Percentiles rank a stretch among this genome's conserved stretches.
Evolutionary conservation across 306 rosid genomes (phyloP).

Genomic region (Fagus crenata): DNA sequence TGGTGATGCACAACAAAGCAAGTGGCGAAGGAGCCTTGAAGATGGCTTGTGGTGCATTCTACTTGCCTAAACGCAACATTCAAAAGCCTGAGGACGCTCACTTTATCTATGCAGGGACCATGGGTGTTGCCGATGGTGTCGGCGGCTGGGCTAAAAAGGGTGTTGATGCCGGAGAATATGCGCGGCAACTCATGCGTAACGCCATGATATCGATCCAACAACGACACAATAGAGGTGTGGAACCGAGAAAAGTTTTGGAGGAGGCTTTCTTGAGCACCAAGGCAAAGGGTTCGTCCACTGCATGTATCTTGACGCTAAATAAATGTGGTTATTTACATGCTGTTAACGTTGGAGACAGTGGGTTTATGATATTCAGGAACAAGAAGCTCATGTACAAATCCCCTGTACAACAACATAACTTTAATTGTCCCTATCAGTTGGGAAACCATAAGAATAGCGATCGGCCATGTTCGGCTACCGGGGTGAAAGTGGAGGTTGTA

Average conservation of each 20-base stretch:
- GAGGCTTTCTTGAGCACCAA: conserved; percentile 9
- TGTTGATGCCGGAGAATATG: conserved; percentile 1
- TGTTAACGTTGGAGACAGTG: conserved; percentile 28
- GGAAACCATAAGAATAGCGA: background rate
- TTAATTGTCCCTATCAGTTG: conserved; percentile 17
- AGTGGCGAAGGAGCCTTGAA: background rate
- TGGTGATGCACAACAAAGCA: no score
- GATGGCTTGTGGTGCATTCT: background rate
- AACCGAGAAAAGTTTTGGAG: conserved; percentile 8
- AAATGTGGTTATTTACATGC: background rate
- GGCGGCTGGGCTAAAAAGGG: conserved; percentile 17
- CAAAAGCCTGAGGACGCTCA: conserved; percentile 14
- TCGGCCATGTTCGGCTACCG: background rate
- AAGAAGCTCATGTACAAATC: conserved; percentile 6
- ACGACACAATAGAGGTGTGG: background rate
- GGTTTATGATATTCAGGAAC: conserved; percentile 31
- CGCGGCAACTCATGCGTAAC: conserved; percentile 13
- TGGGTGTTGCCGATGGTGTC: conserved; percentile 19
- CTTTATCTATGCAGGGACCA: background rate
- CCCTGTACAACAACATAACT: background rate
- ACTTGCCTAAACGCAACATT: background rate
- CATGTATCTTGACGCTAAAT: conserved; percentile 19
- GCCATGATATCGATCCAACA: background rate
- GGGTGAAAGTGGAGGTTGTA: background rate
- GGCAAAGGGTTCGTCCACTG: conserved; percentile 22